Evolutionary conservation across 352 stramenopile species (phyloP), one percentile per base, ranked within the genome.

Genomic region (Globisporangium rhizosaccharum): DNA sequence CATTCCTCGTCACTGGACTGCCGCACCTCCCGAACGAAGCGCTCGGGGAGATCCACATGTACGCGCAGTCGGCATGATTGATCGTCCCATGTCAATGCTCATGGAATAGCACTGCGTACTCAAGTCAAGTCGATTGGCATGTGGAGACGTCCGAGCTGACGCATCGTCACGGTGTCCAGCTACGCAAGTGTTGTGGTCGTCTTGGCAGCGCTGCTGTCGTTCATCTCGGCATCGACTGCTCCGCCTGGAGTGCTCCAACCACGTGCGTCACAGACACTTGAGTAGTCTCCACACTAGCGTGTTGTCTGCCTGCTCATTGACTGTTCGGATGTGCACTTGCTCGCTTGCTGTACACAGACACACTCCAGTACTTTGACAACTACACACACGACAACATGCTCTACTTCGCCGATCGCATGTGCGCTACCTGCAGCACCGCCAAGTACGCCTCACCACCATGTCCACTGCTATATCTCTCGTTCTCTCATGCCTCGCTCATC

Each of bases 331-430:
- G 33, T 8, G 7, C 39, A 20, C 15, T 1, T 28, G 7, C 23
- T 54, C 18, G 26, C 23, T 44, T 1, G 15, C 23, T 44, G 1
- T 42, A 3, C 30, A 20, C 61, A 88, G 75, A 69, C 37, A 84
- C 75, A 11, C 60, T 83, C 9, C 55, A 41, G 39, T 81, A 71
- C 52, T 87, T 79, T 49, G 68, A 85, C 54, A 84, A 77, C 39
- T 87, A 87, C 57, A 57, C 61, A 23, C 79, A 72, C 52, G 81
- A 90, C 62, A 53, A 51, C 23, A 62, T 71, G 20, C 42, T 90
- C 23, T 88, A 76, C 50, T 3, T 47, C 10, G 36, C 53, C 1
- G 63, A 72, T 7, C 66, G 59, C 51, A 57, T 60, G 25, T 88
- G 78, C 39, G 36, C 37, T 10, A 87, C 76, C 6, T 90, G 78